Percentiles rank a stretch among this genome's conserved stretches.
Conservation (phyloP, 164 flowering plant species). For the Vitis riparia region DNA sequence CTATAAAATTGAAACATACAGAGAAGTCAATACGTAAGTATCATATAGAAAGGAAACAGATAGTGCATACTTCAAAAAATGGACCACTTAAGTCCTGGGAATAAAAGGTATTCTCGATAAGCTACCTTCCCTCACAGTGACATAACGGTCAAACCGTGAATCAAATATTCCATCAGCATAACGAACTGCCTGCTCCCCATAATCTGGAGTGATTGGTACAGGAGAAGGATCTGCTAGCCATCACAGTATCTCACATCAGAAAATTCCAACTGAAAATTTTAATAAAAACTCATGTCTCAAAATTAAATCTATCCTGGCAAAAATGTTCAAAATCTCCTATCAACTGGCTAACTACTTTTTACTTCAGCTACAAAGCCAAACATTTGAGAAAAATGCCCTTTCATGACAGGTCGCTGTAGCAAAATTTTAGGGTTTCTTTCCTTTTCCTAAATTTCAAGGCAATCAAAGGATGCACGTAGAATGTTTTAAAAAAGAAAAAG, state of each 20-base stretch:
- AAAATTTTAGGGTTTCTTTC: too few species aligned
- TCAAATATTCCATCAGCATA: conserved; percentile 63
- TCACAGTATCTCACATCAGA: neutral
- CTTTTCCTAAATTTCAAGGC: too few species aligned
- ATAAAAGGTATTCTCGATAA: neutral
- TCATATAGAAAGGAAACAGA: neutral
- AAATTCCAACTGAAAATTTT: neutral
- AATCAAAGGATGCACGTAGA: too few species aligned
- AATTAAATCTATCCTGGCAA: too few species aligned
- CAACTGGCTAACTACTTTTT: too few species aligned
- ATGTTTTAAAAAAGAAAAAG: too few species aligned
- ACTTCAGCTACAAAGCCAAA: too few species aligned
- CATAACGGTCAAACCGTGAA: conserved; percentile 33
- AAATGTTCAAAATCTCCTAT: too few species aligned
- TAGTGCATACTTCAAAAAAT: neutral
- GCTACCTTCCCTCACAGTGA: conserved; percentile 52
- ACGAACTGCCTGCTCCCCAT: conserved; percentile 36
- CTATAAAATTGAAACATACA: conserved; percentile 29
- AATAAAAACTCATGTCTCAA: neutral
- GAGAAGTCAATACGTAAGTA: neutral
- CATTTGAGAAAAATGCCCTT: too few species aligned
- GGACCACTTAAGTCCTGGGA: neutral
- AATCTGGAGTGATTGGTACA: conserved; percentile 46
- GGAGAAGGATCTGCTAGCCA: conserved; percentile 31
- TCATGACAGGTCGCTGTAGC: too few species aligned